Evolutionary conservation across 495 filamentous ascomycete genomes (phyloP), one percentile per base, ranked within the genome.

Genomic region (Podospora bellae-mahoneyi): DNA sequence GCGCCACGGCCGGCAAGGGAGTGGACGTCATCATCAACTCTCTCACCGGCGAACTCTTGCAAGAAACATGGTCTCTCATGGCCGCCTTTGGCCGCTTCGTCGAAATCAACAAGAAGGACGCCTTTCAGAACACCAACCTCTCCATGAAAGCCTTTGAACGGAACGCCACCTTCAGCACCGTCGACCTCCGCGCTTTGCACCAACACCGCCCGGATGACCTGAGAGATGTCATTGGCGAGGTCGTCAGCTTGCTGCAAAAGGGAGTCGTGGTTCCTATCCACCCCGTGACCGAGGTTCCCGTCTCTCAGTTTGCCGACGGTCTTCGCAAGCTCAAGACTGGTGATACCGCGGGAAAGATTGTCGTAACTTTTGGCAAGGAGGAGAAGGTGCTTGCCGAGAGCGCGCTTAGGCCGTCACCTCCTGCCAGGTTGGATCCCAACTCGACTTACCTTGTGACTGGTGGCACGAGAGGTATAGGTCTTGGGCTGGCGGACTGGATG

Each of bases 111-210:
- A 19, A 58, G 23, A 58, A 26, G n/a, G 23, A 58, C 18, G n/a
- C 23, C n/a, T 26, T 58, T 10, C n/a, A 58, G 19, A 58, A 26
- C 55, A 26, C n/a, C 55, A 58, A 58, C 55, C 55, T 58, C n/a
- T 20, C 55, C 55, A 58, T 26, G n/a, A 58, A 58, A n/a, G n/a
- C 55, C 6, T 58, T 58, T 26, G 55, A 58, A n/a, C 55, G 55
- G 18, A 58, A 58, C 55, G 55, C 55, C 55, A 58, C 55, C 55
- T 20, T 58, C n/a, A 58, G 55, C 55, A 58, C n/a, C 18, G n/a
- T 58, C n/a, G 55, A 58, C n/a, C 55, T 58, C 23, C 55, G 55
- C n/a, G 55, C n/a, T 5, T n/a, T 58, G 9, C 18, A 19, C 55
- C 55, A 58, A n/a, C 55, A 58, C 55, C 55, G 55, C 3, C 55